Conservation (phyloP, 148 eudicot genomes). For the Fagopyrum homotropicum region DNA sequence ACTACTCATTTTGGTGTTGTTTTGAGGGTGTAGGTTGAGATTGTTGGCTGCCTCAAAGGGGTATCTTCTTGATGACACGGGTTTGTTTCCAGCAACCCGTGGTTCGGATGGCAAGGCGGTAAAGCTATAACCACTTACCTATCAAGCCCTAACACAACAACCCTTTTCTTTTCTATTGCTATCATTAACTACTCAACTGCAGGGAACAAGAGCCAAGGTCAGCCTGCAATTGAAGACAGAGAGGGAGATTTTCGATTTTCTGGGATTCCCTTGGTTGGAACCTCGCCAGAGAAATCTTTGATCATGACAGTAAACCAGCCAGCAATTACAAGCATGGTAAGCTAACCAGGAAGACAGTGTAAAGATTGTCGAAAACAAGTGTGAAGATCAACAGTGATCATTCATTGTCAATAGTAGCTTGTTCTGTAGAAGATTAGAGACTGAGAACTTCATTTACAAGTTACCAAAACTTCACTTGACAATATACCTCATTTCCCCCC, state of each 20-base stretch:
- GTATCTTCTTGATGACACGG: slow-evolving; percentile 80
- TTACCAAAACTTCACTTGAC: not conserved
- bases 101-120: slow-evolving; percentile 64
- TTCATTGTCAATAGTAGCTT: not conserved
- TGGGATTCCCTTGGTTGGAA: slow-evolving; percentile 84
- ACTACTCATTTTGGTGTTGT: not conserved
- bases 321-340: not conserved
- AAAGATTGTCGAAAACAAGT: not conserved
- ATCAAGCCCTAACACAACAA: not conserved
- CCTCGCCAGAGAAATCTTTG: slow-evolving; percentile 84
- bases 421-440: not conserved
- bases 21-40: slow-evolving; percentile 42
- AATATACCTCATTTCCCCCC: not conserved
- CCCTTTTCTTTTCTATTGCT: no score
- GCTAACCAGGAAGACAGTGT: not conserved
- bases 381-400: not conserved
- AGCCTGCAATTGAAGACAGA: slow-evolving; percentile 75
- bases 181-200: slow-evolving; percentile 6
- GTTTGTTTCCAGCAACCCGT: slow-evolving; percentile 74
- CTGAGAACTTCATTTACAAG: not conserved
- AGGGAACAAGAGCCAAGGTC: slow-evolving; percentile 58
- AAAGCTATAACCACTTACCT: slow-evolving; percentile 8
- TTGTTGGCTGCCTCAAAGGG: slow-evolving; percentile 83
- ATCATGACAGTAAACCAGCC: not conserved
- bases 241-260: slow-evolving; percentile 77